Conservation (phyloP, 106 monocot species). For the Phalaenopsis equestris region DNA sequence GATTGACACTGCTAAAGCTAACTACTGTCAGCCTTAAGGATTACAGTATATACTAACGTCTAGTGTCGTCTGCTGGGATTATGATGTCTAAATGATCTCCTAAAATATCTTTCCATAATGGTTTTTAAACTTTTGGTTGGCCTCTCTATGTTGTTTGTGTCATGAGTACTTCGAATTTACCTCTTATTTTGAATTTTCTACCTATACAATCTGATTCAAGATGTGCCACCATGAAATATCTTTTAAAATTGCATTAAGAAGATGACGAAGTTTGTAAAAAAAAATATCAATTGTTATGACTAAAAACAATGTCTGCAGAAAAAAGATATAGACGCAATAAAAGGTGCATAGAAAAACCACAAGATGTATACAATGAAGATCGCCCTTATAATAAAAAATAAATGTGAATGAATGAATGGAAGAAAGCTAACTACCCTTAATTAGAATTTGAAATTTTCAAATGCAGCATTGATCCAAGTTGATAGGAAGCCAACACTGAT, state of each 20-base stretch:
- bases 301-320: neutral
- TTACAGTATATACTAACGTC: neutral
- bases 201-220: neutral
- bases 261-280: neutral
- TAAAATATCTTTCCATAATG: neutral
- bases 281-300: neutral
- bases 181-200: neutral
- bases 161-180: neutral
- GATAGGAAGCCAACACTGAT: neutral
- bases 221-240: neutral
- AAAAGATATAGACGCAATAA: neutral
- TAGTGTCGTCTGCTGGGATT: neutral
- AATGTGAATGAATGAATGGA: neutral
- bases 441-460: neutral
- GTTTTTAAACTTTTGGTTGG: neutral
- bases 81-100: neutral
- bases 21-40: neutral
- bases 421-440: neutral
- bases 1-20: neutral
- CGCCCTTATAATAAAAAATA: neutral
- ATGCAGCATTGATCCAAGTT: neutral
- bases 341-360: neutral
- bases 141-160: neutral
- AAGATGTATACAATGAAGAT: neutral
- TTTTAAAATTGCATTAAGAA: neutral